Conservation (phyloP, 768 basidiomycete species). For the Lactarius pseudohatsudake region DNA sequence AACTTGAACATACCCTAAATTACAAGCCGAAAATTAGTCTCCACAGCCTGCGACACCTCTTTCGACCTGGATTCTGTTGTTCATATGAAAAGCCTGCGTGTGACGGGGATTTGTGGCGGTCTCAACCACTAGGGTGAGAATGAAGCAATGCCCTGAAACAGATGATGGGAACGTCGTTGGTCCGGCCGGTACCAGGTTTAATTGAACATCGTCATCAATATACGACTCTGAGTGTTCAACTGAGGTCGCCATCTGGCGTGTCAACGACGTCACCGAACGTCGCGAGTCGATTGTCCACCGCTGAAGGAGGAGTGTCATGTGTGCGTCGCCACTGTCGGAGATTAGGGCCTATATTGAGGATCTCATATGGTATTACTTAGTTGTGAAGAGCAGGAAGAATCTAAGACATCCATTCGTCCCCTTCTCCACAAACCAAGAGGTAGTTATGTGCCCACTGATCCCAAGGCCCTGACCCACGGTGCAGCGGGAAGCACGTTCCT, state of each 20-base stretch:
- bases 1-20: background rate
- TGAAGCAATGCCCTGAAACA: background rate
- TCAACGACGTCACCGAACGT: background rate
- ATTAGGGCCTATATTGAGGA: background rate
- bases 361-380: background rate
- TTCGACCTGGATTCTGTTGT: background rate
- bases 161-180: background rate
- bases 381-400: background rate
- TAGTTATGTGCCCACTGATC: background rate
- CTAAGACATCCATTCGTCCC: background rate
- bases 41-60: background rate
- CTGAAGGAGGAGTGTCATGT: background rate
- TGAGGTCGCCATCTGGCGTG: background rate
- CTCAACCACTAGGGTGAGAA: background rate
- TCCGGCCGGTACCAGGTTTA: background rate
- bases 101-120: background rate
- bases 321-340: background rate
- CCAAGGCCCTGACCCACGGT: background rate
- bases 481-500: background rate
- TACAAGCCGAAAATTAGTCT: background rate
- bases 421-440: background rate
- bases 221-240: background rate
- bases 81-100: no score
- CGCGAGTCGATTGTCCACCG: background rate
- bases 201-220: background rate